Conservation (phyloP, 2,329 filamentous ascomycete genomes). For the Aspergillus luchuensis region DNA sequence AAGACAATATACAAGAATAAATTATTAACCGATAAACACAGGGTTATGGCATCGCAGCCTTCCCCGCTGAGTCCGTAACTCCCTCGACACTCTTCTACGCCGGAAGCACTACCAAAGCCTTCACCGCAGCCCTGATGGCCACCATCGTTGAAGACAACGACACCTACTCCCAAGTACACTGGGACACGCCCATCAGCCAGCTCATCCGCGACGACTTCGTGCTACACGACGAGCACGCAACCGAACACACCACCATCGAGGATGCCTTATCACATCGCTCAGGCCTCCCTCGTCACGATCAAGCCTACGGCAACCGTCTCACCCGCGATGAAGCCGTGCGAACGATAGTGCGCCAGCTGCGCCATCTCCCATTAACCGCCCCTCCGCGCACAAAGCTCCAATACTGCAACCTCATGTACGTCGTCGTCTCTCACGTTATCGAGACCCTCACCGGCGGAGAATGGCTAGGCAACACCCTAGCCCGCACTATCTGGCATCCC, state of each 20-base stretch:
- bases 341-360: slow-evolving; percentile 45
- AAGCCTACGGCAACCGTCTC: slow-evolving; percentile 1
- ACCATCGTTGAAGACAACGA: slow-evolving; percentile 36
- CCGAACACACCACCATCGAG: slow-evolving; percentile 30
- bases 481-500: slow-evolving; percentile 41
- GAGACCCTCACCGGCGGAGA: slow-evolving; percentile 44
- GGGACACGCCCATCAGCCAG: slow-evolving; percentile 38
- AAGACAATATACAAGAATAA: background rate
- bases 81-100: slow-evolving; percentile 57
- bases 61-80: slow-evolving; percentile 43
- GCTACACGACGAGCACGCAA: slow-evolving; percentile 25
- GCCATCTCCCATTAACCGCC: slow-evolving; percentile 46
- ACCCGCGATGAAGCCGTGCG: slow-evolving; percentile 29
- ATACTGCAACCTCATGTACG: slow-evolving; percentile 59
- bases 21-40: slow-evolving; percentile 19
- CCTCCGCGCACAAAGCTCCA: slow-evolving; percentile 47
- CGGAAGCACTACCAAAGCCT: slow-evolving; percentile 60
- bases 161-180: slow-evolving; percentile 32
- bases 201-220: slow-evolving; percentile 39
- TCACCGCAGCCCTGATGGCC: slow-evolving; percentile 54
- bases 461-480: slow-evolving; percentile 36
- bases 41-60: slow-evolving; percentile 44
- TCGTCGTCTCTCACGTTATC: slow-evolving; percentile 49
- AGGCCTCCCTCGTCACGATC: slow-evolving; percentile 31
- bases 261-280: slow-evolving; percentile 36